Percentiles rank a stretch among this genome's conserved stretches.
Evolutionary conservation across 371 early-diverging fungal genomes (phyloP).

Genomic region (Choanephora cucurbitarum): DNA sequence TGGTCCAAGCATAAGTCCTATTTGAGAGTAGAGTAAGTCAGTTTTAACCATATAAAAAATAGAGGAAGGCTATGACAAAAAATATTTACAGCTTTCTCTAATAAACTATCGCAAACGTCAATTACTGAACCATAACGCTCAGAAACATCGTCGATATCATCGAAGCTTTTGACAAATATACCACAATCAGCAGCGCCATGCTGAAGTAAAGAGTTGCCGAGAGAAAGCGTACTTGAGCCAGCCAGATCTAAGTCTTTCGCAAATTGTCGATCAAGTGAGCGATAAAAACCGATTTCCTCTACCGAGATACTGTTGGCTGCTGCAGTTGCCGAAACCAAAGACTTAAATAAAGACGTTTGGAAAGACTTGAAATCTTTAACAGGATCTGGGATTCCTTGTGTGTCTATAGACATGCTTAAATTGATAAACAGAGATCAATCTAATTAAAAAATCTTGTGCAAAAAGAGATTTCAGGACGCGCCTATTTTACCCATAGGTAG

Average conservation of each 20-base stretch:
- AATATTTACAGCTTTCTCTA: conserved; percentile 77
- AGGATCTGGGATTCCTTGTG: conserved; percentile 37
- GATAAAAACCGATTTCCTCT: conserved; percentile 71
- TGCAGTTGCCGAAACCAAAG: conserved; percentile 65
- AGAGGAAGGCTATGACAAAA: not conserved
- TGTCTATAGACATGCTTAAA: not conserved
- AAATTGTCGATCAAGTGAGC: conserved; percentile 65
- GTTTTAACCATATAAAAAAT: no score
- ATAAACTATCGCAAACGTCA: conserved; percentile 80
- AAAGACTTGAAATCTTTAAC: conserved; percentile 55
- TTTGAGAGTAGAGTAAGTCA: no score
- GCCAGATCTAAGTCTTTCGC: conserved; percentile 57
- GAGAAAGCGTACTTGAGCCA: conserved; percentile 50
- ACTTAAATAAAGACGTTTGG: conserved; percentile 57
- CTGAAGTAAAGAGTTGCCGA: conserved; percentile 62
- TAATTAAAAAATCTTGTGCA: no score
- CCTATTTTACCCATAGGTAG: no score
- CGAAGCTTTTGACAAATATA: conserved; percentile 26
- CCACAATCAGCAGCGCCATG: conserved; percentile 46
- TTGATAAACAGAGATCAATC: no score
- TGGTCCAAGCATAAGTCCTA: conserved; percentile 61
- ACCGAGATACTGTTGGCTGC: conserved; percentile 65
- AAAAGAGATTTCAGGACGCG: no score
- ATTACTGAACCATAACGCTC: conserved; percentile 67
- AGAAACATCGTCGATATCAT: conserved; percentile 71